Base-by-base conservation (phyloP, 495 filamentous ascomycete species). In the Penicillium subrubescens region DNA sequence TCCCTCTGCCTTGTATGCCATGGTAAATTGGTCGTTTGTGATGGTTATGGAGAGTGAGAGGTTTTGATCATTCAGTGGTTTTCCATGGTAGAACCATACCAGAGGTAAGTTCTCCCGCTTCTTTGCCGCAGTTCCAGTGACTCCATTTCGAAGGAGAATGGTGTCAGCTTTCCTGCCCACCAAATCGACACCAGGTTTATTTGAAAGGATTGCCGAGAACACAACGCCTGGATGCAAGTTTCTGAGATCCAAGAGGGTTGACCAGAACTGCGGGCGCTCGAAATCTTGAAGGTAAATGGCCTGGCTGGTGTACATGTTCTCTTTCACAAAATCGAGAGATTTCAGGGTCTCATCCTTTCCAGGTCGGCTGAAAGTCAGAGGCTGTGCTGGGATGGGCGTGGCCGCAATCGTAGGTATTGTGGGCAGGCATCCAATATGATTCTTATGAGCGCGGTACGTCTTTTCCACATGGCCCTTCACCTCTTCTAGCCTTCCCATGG, bases 171-270 rank as follows among this genome's bases (percentile, higher is more conserved):
- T 37, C 31, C 21, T 41, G 5, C 61, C 61, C 2, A 41, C n/a
- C 4, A 51, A 14, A 17, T 63, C 55, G 5, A 21, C 21, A 17
- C 61, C 61, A 1, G 27, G 44, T 23, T 52, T 63, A 46, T 63
- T 57, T 27, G 54, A 63, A 3, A 63, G 48, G n/a, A 63, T 63
- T 1, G 57, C 61, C n/a, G 61, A 63, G 34, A 63, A 63, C 1
- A 63, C 61, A 31, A 59, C 55, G 19, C 43, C 55, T 0, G 61
- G 61, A 44, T 58, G 61, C 21, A 63, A 34, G 21, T 59, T 52
- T 8, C 55, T 29, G n/a, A 63, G 54, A 44, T 63, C 55, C 41
- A 62, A 31, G 4, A 50, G 4, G 1, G 55, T 59, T 10, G 61
- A 59, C 61, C 61, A 63, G 7, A 37, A 29, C 25, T 41, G 54